Conservation (phyloP, 2,329 filamentous ascomycete species). For the Harringtonia aguacate region DNA sequence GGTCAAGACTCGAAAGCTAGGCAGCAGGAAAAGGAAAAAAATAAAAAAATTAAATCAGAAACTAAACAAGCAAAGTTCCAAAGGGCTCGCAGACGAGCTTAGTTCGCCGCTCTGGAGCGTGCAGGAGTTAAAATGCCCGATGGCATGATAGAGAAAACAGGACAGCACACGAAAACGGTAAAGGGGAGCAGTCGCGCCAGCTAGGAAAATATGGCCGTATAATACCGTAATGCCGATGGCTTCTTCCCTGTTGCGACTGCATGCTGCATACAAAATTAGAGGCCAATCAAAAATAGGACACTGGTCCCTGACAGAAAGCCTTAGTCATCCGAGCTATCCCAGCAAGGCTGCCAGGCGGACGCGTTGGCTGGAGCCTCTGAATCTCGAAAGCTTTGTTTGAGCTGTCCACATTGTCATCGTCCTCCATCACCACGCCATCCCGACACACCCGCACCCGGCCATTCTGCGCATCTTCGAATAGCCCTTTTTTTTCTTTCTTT, state of each 20-base stretch:
- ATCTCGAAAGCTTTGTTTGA: background rate
- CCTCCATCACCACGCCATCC: constrained; percentile 4
- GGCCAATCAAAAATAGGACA: background rate
- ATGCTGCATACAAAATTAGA: no score
- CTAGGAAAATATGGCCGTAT: background rate
- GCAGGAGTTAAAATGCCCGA: background rate
- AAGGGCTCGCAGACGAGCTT: background rate
- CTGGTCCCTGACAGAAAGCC: background rate
- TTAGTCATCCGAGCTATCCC: constrained; percentile 33
- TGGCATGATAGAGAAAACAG: background rate
- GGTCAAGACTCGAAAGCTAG: background rate
- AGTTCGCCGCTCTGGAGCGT: background rate
- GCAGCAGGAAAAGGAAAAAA: background rate
- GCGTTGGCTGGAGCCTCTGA: constrained; percentile 10
- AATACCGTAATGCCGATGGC: background rate
- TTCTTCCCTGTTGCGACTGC: background rate
- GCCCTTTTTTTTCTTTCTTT: no score
- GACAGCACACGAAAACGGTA: background rate
- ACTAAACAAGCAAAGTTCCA: background rate
- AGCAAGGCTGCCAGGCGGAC: constrained; percentile 42
- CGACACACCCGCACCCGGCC: constrained; percentile 5
- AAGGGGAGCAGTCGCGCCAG: background rate
- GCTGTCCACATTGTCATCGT: constrained; percentile 9
- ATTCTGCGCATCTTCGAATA: background rate
- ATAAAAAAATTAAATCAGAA: background rate